Percentiles rank a stretch among this genome's conserved stretches.
These are phyloP conservation scores for Rachicladosporium sp. DNA, from an alignment of 2,329 filamentous ascomycete species.

Conservation along the genomic window DNA sequence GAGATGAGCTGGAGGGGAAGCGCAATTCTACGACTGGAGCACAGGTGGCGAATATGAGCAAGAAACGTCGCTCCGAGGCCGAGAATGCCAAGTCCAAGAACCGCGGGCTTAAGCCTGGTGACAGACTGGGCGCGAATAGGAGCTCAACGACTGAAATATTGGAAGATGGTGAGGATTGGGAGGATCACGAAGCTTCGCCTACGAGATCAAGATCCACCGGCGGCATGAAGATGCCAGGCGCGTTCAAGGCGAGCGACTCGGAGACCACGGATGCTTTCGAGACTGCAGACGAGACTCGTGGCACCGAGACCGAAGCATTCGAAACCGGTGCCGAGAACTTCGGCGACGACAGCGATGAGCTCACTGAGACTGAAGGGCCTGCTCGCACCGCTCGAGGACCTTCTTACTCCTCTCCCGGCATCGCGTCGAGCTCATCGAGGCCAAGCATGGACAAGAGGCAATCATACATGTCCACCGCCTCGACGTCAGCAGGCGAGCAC, in stretches of 20 bases:
- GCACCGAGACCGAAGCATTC: constrained; percentile 75
- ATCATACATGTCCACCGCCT: constrained; percentile 79
- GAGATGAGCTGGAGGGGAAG: constrained; percentile 72
- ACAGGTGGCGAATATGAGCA: constrained; percentile 34
- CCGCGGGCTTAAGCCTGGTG: constrained; percentile 49
- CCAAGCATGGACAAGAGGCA: constrained; percentile 38
- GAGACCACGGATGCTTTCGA: constrained; percentile 48
- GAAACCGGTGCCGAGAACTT: constrained; percentile 75
- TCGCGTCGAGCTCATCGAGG: background rate
- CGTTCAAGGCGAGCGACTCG: constrained; percentile 18
- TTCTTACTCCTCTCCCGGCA: no score
- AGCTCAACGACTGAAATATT: constrained; percentile 63
- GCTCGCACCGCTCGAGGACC: background rate
- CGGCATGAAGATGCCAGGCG: constrained; percentile 21
- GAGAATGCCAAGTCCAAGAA: constrained; percentile 40
- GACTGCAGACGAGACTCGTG: constrained; percentile 59
- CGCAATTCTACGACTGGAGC: constrained; percentile 35
- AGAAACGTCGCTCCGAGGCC: constrained; percentile 54
- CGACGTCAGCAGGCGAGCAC: constrained; percentile 67
- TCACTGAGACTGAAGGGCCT: constrained; percentile 70
- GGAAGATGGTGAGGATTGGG: constrained; percentile 80
- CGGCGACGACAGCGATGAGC: constrained; percentile 55
- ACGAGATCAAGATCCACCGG: constrained; percentile 41
- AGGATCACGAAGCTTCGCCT: constrained; percentile 57
- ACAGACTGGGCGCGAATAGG: constrained; percentile 62